These are phyloP conservation scores for Salvia rosmarinus DNA, from an alignment of 257 asterid species.

Conservation along the genomic window DNA sequence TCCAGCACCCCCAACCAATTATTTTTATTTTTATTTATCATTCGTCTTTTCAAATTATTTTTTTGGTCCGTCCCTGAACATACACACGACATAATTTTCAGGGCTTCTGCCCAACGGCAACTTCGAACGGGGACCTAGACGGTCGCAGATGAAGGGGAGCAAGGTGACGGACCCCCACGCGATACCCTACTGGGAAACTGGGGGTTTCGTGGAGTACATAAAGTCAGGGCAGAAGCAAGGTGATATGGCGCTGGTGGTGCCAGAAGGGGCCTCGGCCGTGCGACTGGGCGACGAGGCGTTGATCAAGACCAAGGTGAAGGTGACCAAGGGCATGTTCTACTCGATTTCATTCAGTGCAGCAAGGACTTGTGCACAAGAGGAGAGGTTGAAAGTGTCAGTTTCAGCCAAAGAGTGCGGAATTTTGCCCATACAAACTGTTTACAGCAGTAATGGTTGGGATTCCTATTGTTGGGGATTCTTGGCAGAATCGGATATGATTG, in stretches of 20 bases:
- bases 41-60: too few species aligned
- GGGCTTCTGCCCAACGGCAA: constrained; percentile 81
- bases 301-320: constrained; percentile 56
- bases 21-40: too few species aligned
- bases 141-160: constrained; percentile 66
- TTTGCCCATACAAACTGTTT: constrained; percentile 55
- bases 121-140: constrained; percentile 72
- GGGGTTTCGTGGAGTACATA: constrained; percentile 81
- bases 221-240: constrained; percentile 82
- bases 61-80: not conserved
- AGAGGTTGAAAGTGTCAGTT: constrained; percentile 56
- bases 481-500: constrained; percentile 40
- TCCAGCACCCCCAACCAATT: too few species aligned
- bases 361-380: constrained; percentile 84
- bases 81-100: constrained; percentile 25
- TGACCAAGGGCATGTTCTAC: constrained; percentile 49
- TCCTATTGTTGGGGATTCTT: constrained; percentile 49
- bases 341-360: constrained; percentile 69
- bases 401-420: constrained; percentile 44
- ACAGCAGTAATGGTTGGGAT: constrained; percentile 63
- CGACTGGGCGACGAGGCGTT: constrained; percentile 83
- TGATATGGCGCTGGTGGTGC: constrained; percentile 79
- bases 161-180: constrained; percentile 57
- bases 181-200: constrained; percentile 68
- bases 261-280: constrained; percentile 77